These are phyloP conservation scores for Erodium texanum DNA, from an alignment of 441 rosid species.

Conservation along the genomic window DNA sequence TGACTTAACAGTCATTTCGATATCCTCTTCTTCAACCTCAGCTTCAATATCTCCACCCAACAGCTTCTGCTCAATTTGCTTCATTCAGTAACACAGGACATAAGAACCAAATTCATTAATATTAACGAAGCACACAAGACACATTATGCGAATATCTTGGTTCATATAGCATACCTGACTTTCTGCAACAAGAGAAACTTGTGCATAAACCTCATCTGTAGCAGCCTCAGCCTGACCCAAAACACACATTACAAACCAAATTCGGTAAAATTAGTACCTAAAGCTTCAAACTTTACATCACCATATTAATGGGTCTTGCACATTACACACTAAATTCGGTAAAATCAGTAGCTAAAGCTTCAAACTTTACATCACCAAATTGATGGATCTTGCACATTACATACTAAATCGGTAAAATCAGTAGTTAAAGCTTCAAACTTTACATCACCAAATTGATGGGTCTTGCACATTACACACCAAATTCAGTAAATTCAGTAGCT, in stretches of 20 bases:
- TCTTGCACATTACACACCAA: not conserved
- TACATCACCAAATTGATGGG: not conserved
- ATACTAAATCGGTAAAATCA: not conserved
- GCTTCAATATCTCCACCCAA: conserved; percentile 37
- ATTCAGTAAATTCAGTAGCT: not conserved
- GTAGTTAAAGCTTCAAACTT: not conserved
- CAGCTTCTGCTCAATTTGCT: conserved; percentile 44
- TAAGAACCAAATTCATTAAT: not conserved
- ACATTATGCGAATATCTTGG: too few relatives aligned
- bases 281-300: not conserved
- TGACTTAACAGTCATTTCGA: conserved; percentile 43
- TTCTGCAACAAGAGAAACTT: conserved; percentile 63
- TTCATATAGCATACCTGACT: conserved; percentile 60
- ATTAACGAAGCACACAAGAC: too few relatives aligned
- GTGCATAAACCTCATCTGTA: conserved; percentile 89
- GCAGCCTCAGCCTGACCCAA: conserved; percentile 66
- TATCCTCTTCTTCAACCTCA: conserved; percentile 45
- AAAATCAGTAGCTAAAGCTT: not conserved
- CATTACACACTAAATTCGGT: not conserved
- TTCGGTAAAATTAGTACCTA: not conserved
- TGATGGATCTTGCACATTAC: not conserved
- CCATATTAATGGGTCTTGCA: not conserved
- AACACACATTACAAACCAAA: not conserved
- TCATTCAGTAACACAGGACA: conserved; percentile 2
- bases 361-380: not conserved